These are phyloP conservation scores for Ustilago cynodontis DNA, from an alignment of 1,284 basidiomycete species.

Conservation along the genomic window DNA sequence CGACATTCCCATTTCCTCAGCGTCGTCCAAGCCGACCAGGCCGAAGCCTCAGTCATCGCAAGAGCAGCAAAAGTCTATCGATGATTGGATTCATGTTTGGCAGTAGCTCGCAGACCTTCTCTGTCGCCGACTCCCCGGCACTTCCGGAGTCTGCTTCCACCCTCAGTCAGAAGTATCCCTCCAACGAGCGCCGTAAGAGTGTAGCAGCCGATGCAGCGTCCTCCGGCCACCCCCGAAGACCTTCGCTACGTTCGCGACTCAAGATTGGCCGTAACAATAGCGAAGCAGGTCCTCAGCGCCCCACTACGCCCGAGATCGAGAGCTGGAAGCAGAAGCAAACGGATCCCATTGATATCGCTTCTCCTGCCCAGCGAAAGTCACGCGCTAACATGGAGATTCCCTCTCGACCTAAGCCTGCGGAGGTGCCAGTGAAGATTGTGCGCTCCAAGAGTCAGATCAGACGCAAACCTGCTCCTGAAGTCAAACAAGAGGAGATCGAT, in stretches of 20 bases:
- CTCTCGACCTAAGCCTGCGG: constrained; percentile 13
- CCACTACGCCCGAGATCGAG: constrained; percentile 52
- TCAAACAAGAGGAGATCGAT: constrained; percentile 47
- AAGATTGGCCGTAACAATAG: constrained; percentile 11
- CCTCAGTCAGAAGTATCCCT: constrained; percentile 8
- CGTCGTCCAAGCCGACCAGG: constrained; percentile 17
- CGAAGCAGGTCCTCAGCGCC: constrained; percentile 18
- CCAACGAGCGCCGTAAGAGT: not conserved
- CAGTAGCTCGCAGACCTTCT: not conserved
- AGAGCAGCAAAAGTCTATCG: constrained; percentile 47
- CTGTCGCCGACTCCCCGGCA: constrained; percentile 10
- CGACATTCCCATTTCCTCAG: constrained; percentile 4
- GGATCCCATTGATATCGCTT: not conserved
- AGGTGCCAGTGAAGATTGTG: constrained; percentile 34
- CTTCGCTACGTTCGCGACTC: constrained; percentile 29
- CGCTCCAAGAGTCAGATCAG: constrained; percentile 33
- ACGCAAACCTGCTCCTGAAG: constrained; percentile 39
- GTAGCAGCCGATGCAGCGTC: not conserved
- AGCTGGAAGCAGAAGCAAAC: constrained; percentile 41
- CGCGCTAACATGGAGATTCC: constrained; percentile 27
- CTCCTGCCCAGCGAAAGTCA: not conserved
- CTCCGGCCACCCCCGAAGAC: constrained; percentile 20
- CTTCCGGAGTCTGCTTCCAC: constrained; percentile 19
- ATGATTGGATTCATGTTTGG: constrained; percentile 35
- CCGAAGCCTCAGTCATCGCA: constrained; percentile 33